These are phyloP conservation scores for Tausonia pullulans DNA, from an alignment of 1,284 basidiomycete species.

Conservation along the genomic window DNA sequence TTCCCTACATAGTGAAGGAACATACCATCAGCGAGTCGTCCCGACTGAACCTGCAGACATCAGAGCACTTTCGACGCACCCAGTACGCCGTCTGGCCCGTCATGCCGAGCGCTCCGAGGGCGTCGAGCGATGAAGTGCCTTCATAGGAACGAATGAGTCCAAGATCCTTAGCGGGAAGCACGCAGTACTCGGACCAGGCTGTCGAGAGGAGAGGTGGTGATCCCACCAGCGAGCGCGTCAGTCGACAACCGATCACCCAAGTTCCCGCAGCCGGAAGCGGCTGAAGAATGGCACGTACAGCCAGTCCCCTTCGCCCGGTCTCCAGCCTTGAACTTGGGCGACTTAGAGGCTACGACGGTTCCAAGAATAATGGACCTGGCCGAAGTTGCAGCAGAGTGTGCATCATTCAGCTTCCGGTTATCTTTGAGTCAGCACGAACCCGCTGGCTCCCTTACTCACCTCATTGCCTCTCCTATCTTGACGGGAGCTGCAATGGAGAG, in stretches of 20 bases:
- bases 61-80: neutral
- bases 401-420: too few species aligned
- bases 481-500: constrained; percentile 39
- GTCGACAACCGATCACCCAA: neutral
- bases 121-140: constrained; percentile 43
- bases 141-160: too few species aligned
- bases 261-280: neutral
- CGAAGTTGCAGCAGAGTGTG: too few species aligned
- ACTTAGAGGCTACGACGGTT: constrained; percentile 50
- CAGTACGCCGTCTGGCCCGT: constrained; percentile 41
- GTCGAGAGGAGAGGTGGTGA: too few species aligned
- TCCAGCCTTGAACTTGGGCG: constrained; percentile 44
- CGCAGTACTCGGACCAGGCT: too few species aligned
- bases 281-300: constrained; percentile 38
- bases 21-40: neutral
- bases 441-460: constrained; percentile 25
- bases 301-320: constrained; percentile 50
- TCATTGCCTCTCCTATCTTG: constrained; percentile 69
- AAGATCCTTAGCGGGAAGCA: too few species aligned
- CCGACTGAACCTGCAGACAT: neutral
- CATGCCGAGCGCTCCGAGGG: constrained; percentile 59
- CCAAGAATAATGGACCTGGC: constrained; percentile 48
- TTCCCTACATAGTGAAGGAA: constrained; percentile 44
- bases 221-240: too few species aligned
- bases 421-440: too few species aligned